Evolutionary conservation across 2,329 filamentous ascomycete species (phyloP).

Genomic region (Phaeosphaeriaceae sp.): DNA sequence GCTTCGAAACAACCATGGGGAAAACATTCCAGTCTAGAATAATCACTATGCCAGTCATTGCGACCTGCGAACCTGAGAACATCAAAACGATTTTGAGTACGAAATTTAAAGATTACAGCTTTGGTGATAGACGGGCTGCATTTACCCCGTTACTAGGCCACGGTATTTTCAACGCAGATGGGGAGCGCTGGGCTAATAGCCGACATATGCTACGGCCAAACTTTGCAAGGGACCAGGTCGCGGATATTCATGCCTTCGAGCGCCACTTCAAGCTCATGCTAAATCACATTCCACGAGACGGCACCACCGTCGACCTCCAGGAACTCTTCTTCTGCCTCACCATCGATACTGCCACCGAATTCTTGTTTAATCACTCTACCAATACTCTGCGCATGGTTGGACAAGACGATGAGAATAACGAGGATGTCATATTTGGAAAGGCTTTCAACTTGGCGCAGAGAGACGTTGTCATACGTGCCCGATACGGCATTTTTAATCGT

Average conservation of each 20-base stretch:
- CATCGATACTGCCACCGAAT: conserved; percentile 58
- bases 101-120: conserved; percentile 56
- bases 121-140: conserved; percentile 43
- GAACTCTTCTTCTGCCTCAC: conserved; percentile 57
- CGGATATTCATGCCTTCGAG: conserved; percentile 65
- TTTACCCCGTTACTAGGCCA: conserved; percentile 53
- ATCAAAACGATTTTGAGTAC: conserved; percentile 55
- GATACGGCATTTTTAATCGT: conserved; percentile 44
- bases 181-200: conserved; percentile 48
- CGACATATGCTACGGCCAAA: conserved; percentile 60
- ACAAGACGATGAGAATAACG: conserved; percentile 34
- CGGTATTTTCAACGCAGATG: conserved; percentile 57
- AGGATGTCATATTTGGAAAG: conserved; percentile 50
- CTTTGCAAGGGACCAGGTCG: conserved; percentile 60
- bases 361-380: conserved; percentile 55
- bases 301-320: conserved; percentile 48
- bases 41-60: conserved; percentile 42
- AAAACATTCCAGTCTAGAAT: conserved; percentile 52
- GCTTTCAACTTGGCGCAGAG: conserved; percentile 53
- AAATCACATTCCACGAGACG: conserved; percentile 64
- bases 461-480: conserved; percentile 45
- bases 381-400: conserved; percentile 43
- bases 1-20: conserved; percentile 29
- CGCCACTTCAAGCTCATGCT: conserved; percentile 65
- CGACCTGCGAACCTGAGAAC: conserved; percentile 57